A percentile compares a stretch with the other conserved stretches of the same genome.
These are phyloP conservation scores for Hemisphaericaspora subhashii DNA, from an alignment of 1,139 yeast species.

Conservation along the genomic window DNA sequence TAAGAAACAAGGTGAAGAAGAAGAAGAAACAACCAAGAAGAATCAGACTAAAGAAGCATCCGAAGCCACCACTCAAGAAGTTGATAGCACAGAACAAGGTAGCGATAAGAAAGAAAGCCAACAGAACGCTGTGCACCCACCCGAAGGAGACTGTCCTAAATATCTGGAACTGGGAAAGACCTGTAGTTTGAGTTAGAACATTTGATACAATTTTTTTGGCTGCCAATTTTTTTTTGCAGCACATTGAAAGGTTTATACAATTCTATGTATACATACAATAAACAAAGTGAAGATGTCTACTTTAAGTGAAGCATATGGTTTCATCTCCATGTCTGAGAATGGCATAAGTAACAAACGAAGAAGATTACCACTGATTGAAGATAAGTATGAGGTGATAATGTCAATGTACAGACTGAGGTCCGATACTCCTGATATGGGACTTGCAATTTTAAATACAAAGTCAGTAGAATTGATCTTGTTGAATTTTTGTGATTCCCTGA, in stretches of 20 bases:
- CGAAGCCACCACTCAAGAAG: not conserved
- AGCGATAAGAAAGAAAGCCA: not conserved
- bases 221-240: slow-evolving; percentile 2
- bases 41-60: not conserved
- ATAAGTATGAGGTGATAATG: slow-evolving; percentile 11
- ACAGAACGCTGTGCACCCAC: not conserved
- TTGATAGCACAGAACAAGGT: not conserved
- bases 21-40: no score
- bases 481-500: slow-evolving; percentile 42
- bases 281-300: not conserved
- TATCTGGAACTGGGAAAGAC: no score
- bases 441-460: slow-evolving; percentile 11
- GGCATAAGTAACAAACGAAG: slow-evolving; percentile 1
- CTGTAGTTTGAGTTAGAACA: not conserved
- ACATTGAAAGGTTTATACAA: not conserved
- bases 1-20: not conserved
- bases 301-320: not conserved
- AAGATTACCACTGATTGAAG: slow-evolving; percentile 3
- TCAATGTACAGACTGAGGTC: slow-evolving; percentile 11
- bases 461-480: slow-evolving; percentile 26
- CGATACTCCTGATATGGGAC: slow-evolving; percentile 13
- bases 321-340: not conserved
- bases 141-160: not conserved
- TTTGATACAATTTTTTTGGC: not conserved
- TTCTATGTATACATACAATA: not conserved